Evolutionary conservation across 345 rosid genomes (phyloP).

Genomic region (Theobroma cacao): DNA sequence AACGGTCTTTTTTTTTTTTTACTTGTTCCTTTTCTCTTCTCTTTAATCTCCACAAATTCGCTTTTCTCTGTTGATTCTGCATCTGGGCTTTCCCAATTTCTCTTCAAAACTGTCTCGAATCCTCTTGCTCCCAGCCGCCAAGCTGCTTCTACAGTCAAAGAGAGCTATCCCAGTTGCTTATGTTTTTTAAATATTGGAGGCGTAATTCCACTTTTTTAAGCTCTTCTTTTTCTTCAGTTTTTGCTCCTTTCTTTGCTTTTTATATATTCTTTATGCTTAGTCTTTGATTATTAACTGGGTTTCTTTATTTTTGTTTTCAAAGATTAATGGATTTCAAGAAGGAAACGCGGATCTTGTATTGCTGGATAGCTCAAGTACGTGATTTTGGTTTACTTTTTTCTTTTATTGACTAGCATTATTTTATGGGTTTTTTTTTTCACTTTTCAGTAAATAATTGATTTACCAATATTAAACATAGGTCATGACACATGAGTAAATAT

Average conservation of each 20-base stretch:
- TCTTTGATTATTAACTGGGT: background rate
- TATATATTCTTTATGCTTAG: background rate
- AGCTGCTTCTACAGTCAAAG: background rate
- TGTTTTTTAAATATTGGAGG: background rate
- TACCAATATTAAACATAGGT: background rate
- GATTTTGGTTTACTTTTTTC: background rate
- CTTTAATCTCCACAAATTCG: background rate
- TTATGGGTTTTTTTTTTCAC: background rate
- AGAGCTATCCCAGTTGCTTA: background rate
- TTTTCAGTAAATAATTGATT: background rate
- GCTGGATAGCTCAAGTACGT: constrained; percentile 20
- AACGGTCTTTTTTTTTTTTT: no score
- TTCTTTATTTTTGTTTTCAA: background rate
- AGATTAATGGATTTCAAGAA: constrained; percentile 30
- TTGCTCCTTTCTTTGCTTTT: no score
- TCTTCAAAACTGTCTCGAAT: background rate
- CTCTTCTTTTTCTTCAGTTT: background rate
- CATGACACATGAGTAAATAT: background rate
- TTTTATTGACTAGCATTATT: background rate
- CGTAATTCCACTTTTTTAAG: background rate
- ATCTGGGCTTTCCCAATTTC: no score
- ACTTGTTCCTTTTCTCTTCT: background rate
- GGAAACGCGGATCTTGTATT: constrained; percentile 12
- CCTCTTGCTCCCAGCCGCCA: background rate
- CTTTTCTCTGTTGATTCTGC: background rate